Percentiles rank a stretch among this genome's conserved stretches.
phyloP scores from a whole-genome alignment of 2,329 filamentous ascomycete species.

The Phyllosticta capitalensis region DNA sequence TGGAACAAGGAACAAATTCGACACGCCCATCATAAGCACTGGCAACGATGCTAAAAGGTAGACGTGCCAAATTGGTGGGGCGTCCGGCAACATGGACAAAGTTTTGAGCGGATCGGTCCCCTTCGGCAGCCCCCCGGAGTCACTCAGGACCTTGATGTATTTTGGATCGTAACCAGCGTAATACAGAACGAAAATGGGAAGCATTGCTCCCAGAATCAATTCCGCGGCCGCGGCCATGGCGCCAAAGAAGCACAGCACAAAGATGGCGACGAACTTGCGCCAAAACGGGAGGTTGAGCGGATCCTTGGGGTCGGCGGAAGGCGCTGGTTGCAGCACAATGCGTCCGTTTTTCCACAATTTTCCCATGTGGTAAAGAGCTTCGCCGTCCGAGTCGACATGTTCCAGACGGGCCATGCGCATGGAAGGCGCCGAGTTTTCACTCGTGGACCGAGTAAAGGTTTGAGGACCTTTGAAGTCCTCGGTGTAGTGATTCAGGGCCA shows the following conservation, averaged over 20 bases:
- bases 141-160: constrained; percentile 11
- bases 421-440: neutral
- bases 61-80: constrained; percentile 21
- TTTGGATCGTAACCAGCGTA: constrained; percentile 18
- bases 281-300: constrained; percentile 14
- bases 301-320: constrained; percentile 13
- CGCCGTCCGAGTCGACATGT: neutral
- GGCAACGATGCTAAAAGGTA: constrained; percentile 21
- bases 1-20: constrained; percentile 20
- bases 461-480: neutral
- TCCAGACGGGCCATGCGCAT: neutral
- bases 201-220: constrained; percentile 20
- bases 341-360: constrained; percentile 9
- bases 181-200: constrained; percentile 21
- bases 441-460: neutral
- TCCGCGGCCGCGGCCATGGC: constrained; percentile 22
- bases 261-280: constrained; percentile 13
- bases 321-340: constrained; percentile 11
- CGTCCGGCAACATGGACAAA: constrained; percentile 9
- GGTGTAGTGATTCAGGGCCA: neutral
- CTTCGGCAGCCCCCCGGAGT: constrained; percentile 9
- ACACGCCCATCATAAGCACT: constrained; percentile 21
- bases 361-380: neutral
- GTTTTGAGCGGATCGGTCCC: constrained; percentile 6
- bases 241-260: constrained; percentile 15